These are phyloP conservation scores for Pycnococcus provasolii DNA, from an alignment of 139 green algal genomes.

Conservation along the genomic window DNA sequence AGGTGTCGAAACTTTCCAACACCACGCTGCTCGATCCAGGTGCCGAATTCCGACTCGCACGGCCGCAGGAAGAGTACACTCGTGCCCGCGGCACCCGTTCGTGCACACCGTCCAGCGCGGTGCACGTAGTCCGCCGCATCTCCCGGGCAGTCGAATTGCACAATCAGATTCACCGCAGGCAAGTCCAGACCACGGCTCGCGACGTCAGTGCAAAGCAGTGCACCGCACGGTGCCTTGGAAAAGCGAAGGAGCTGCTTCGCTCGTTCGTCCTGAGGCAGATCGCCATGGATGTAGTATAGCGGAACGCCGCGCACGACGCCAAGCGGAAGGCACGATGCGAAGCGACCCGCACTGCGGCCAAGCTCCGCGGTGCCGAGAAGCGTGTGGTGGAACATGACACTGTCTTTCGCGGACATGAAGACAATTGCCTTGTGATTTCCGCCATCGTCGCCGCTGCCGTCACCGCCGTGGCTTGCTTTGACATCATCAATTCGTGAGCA, in stretches of 20 bases:
- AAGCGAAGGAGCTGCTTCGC: conserved; percentile 66
- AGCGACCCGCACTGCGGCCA: background rate
- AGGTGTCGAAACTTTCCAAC: no score
- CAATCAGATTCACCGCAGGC: conserved; percentile 64
- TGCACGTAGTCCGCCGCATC: conserved; percentile 62
- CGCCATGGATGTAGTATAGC: conserved; percentile 82
- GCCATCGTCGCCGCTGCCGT: conserved; percentile 6
- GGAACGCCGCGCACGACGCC: conserved; percentile 10
- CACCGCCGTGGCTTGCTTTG: background rate
- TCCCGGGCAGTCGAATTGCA: conserved; percentile 85
- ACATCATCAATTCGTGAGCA: no score
- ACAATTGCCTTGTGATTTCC: conserved; percentile 63
- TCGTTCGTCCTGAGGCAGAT: conserved; percentile 64
- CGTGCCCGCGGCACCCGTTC: conserved; percentile 69
- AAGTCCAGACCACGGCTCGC: conserved; percentile 71
- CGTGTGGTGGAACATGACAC: conserved; percentile 59
- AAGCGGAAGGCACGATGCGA: conserved; percentile 11
- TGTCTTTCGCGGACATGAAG: conserved; percentile 82
- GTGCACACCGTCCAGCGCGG: conserved; percentile 71
- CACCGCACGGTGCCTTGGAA: conserved; percentile 36
- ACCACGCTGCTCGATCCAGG: no score
- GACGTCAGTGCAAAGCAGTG: conserved; percentile 70
- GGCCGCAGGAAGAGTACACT: conserved; percentile 77
- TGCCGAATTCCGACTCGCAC: conserved; percentile 62
- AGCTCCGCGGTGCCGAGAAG: background rate